Evolutionary conservation across 495 filamentous ascomycete genomes (phyloP), one percentile per base, ranked within the genome.

Genomic region (Trichoderma parareesei): DNA sequence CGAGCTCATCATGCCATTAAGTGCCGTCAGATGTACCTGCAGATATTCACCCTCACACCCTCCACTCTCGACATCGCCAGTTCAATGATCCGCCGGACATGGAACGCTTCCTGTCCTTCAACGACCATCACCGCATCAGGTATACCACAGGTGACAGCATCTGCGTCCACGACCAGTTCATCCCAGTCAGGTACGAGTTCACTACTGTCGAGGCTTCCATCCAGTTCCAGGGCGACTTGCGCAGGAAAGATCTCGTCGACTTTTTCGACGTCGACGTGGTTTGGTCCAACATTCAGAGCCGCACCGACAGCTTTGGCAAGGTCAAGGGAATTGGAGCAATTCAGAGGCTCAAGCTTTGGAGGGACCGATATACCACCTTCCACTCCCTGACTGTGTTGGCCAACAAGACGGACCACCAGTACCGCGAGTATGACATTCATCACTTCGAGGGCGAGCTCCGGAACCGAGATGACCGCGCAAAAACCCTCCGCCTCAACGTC

Each of bases 311-410:
- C 10, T 75, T 72, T 60, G 74, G 74, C 40, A 73, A 68, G 37
- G 71, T 76, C 37, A 66, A 71, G 35, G 74, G 74, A 2, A 57
- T 76, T 66, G 74, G 74, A 5, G 71, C 73, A 1, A 75, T 76
- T 18, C 74, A 76, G 65, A 62, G 74, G 53, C 70, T 76, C 63
- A 76, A 76, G 61, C 69, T 76, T 1, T 76, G 74, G 74, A 66
- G 69, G 62, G 74, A 76, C 60, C 63, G 74, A 43, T 71, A 73
- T 33, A 71, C 72, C 16, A 71, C 69, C 1, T 71, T 69, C 33
- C 73, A 76, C 64, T 74, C 68, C 59, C 16, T 76, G 11, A 72
- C 70, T 16, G 72, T 76, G 41, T 76, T 67, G 38, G 72, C 74
- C 53, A 76, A 73, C 67, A 71, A 72, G 16, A 67, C 68, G 0